Percentiles rank a stretch among this genome's conserved stretches.
Evolutionary conservation across 495 filamentous ascomycete genomes (phyloP).

Genomic region (Chaetomium tenue): DNA sequence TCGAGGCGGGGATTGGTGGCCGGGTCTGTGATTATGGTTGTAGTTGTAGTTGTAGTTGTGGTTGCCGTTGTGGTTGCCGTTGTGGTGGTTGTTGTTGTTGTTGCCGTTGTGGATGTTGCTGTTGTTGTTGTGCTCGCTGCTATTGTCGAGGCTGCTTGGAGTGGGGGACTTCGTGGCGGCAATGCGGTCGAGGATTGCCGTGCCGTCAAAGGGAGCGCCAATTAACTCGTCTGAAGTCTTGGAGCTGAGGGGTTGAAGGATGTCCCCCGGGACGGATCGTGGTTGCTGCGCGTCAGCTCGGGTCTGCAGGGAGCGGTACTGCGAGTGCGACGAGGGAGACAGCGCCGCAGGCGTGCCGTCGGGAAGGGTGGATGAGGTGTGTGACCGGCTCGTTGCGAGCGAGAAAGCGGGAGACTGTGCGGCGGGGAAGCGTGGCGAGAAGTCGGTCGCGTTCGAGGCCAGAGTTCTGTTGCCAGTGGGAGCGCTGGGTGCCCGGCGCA

Average conservation of each 20-base stretch:
- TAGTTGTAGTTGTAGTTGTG: neutral
- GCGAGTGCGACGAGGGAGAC: slow-evolving; percentile 24
- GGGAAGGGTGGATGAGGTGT: slow-evolving; percentile 40
- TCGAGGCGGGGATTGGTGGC: slow-evolving; percentile 41
- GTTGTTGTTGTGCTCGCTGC: slow-evolving; percentile 38
- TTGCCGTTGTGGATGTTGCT: slow-evolving; percentile 10
- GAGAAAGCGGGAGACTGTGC: slow-evolving; percentile 30
- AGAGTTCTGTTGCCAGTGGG: slow-evolving; percentile 44
- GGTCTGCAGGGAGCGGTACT: slow-evolving; percentile 12
- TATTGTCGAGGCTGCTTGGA: slow-evolving; percentile 26
- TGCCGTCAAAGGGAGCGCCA: slow-evolving; percentile 66
- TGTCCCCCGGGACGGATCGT: slow-evolving; percentile 30
- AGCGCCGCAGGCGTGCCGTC: slow-evolving; percentile 35
- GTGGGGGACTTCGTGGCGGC: slow-evolving; percentile 53
- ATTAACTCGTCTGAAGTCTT: slow-evolving; percentile 69
- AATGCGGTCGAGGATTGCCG: slow-evolving; percentile 68
- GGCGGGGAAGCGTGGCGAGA: slow-evolving; percentile 43
- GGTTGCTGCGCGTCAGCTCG: slow-evolving; percentile 21
- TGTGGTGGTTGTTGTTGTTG: slow-evolving; percentile 38
- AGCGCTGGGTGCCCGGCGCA: slow-evolving; percentile 70
- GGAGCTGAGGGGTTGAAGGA: slow-evolving; percentile 54
- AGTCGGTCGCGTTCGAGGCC: slow-evolving; percentile 43
- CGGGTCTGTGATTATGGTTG: slow-evolving; percentile 34
- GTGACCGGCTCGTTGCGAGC: slow-evolving; percentile 28
- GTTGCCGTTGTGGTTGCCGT: slow-evolving; percentile 6